phyloP scores from a whole-genome alignment of 2,329 filamentous ascomycete genomes.

The Diaporthe velutina region DNA sequence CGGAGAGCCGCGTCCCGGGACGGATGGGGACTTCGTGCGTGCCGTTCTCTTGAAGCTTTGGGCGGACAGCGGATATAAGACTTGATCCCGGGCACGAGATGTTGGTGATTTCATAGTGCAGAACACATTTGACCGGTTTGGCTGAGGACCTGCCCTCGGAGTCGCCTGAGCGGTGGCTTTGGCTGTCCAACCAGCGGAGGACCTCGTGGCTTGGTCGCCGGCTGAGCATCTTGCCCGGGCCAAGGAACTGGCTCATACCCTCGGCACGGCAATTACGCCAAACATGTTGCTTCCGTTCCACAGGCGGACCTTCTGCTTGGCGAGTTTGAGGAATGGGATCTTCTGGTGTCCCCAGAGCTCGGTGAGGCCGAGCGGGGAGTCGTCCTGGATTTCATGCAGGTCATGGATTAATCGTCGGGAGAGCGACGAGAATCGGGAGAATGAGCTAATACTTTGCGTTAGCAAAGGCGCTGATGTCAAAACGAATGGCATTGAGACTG shows the following conservation, averaged over 20 bases:
- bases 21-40: no score
- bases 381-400: background rate
- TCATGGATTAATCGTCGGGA: no score
- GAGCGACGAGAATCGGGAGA: rapidly evolving
- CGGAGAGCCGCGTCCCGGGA: no score
- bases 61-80: no score
- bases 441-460: background rate
- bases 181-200: background rate
- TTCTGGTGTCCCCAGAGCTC: background rate
- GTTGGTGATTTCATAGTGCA: background rate
- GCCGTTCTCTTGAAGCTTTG: no score
- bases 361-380: background rate
- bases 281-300: background rate
- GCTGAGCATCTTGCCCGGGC: background rate
- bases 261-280: background rate
- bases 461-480: background rate
- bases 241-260: background rate
- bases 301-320: background rate
- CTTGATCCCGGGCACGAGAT: no score
- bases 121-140: background rate
- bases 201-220: background rate
- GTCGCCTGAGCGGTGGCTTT: background rate
- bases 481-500: background rate
- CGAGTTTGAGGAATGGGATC: background rate
- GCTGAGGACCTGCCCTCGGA: no score